A percentile compares a stretch with the other conserved stretches of the same genome.
phyloP scores from a whole-genome alignment of 805 yeast species.

The Metschnikowia picachoensis region DNA sequence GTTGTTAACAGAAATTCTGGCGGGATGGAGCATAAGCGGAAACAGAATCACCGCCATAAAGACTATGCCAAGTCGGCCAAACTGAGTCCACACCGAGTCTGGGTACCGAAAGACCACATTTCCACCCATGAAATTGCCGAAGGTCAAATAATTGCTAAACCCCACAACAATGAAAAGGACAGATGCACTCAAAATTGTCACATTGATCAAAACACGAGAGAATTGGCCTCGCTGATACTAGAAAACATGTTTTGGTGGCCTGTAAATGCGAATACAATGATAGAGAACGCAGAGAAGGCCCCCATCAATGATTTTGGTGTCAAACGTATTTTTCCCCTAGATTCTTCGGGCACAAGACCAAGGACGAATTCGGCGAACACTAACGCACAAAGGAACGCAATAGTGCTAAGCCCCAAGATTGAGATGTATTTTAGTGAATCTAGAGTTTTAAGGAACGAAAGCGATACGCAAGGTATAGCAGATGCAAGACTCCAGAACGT shows the following conservation, averaged over 20 bases:
- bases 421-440: conserved; percentile 87
- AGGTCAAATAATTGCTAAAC: conserved; percentile 71
- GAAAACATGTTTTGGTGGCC: conserved; percentile 96
- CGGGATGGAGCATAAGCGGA: conserved; percentile 89
- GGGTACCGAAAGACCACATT: conserved; percentile 80
- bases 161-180: conserved; percentile 69
- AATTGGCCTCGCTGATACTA: conserved; percentile 72
- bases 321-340: conserved; percentile 27
- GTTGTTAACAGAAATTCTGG: conserved; percentile 76
- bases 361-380: conserved; percentile 65
- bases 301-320: conserved; percentile 41
- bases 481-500: conserved; percentile 60
- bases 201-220: conserved; percentile 44
- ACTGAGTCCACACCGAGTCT: conserved; percentile 51
- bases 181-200: conserved; percentile 59
- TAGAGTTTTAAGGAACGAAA: conserved; percentile 69
- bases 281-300: conserved; percentile 69
- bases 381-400: conserved; percentile 67
- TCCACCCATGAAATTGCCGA: conserved; percentile 62
- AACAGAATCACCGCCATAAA: conserved; percentile 75
- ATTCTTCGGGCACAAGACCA: conserved; percentile 46
- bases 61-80: conserved; percentile 80
- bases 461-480: conserved; percentile 44
- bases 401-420: conserved; percentile 74
- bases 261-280: conserved; percentile 89